A percentile compares a stretch with the other conserved stretches of the same genome.
Evolutionary conservation across 495 filamentous ascomycete genomes (phyloP).

Genomic region (Talaromyces proteolyticus): DNA sequence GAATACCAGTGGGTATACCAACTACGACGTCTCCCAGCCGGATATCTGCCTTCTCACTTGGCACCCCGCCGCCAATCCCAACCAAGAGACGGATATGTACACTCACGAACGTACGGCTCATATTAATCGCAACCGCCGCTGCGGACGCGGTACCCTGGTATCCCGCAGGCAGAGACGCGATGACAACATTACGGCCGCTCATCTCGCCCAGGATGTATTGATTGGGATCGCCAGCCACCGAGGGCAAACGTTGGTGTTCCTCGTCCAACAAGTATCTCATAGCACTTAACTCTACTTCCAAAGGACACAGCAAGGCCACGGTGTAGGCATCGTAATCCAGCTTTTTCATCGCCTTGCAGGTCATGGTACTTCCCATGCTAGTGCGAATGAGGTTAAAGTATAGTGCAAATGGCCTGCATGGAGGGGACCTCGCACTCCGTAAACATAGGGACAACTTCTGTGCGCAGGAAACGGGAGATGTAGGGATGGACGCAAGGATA

Average conservation of each 20-base stretch:
- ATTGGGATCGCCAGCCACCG: background rate
- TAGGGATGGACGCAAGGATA: no score
- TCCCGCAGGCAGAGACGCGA: conserved; percentile 5
- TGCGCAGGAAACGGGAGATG: no score
- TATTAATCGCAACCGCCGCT: conserved; percentile 1
- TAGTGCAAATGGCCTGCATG: no score
- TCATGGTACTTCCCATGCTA: no score
- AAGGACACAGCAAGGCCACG: conserved; percentile 7
- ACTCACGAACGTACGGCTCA: conserved; percentile 9
- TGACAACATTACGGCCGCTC: conserved; percentile 7
- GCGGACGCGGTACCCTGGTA: conserved; percentile 3
- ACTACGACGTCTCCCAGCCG: conserved; percentile 39
- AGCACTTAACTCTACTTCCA: conserved; percentile 8
- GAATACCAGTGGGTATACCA: conserved; percentile 10
- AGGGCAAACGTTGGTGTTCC: background rate
- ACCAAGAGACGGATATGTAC: conserved; percentile 43
- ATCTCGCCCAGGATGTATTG: background rate
- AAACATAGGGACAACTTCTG: no score
- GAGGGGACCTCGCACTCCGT: no score
- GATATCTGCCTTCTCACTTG: conserved; percentile 27
- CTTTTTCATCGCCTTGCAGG: no score
- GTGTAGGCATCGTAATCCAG: conserved; percentile 14
- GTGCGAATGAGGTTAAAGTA: no score
- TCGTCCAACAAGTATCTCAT: conserved; percentile 9
- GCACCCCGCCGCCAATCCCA: conserved; percentile 37